Base-by-base conservation (phyloP, 2,329 filamentous ascomycete species). In the Pseudogymnoascus sp. region DNA sequence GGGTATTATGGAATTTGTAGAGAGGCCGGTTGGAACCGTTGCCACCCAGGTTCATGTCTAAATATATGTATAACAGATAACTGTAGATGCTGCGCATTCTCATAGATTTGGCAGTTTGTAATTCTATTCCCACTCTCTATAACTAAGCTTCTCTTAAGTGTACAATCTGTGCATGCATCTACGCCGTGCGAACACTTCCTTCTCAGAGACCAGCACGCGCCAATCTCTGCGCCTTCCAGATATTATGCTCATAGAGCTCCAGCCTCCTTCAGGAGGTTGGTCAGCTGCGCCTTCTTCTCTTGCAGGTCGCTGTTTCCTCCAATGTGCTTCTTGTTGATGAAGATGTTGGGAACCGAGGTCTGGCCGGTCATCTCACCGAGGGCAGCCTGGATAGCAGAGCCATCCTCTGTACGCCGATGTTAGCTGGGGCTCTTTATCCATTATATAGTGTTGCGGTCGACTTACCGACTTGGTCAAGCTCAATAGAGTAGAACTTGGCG, bases 251-350 rank as follows among this genome's bases (percentile, higher is more conserved):
- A 89, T 65, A 87, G 64, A 67, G 87, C 87, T 70, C 82, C 81
- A 66, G 84, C 87, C 57, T 78, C 78, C 77, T 82, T 81, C 73
- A 90, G 77, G 68, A 94, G 75, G 33, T 71, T 70, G 67, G 85
- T 82, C 60, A 97, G 77, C 67, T 95, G 73, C 75, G 83, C 84
- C 76, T 81, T 84, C 60, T 74, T 74, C 1, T 77, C 80, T 77
- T 92, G 87, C 66, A 95, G 75, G 69, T 94, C 93, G 24, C 91
- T 96, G 84, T 97, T 97, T 68, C 94, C 94, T 66, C 94, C 94
- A 74, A 99, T 95, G 78, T 97, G 93, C 80, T 95, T 79, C 79
- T 92, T 79, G 69, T 78, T 79, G 77, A 99, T 97, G 81, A 89
- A 97, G 79, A 96, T 89, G 80, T 97, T 97, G 70, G 94, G 94